Evolutionary conservation across 129 eudicot genomes (phyloP), one percentile per base, ranked within the genome.

Genomic region (Logfia minima): DNA sequence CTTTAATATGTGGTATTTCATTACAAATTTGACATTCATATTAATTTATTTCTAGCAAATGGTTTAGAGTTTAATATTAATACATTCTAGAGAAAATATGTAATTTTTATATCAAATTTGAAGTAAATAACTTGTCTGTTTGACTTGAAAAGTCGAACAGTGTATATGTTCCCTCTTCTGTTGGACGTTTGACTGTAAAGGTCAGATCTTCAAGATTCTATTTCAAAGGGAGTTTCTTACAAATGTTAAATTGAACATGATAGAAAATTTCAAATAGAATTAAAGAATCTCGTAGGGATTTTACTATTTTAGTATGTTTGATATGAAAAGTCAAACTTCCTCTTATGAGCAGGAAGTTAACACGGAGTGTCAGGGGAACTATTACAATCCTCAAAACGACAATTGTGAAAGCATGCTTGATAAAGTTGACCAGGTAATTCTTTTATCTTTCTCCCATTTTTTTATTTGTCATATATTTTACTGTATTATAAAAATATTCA

Each of bases 351-450:
- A 94, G 99, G 89, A 87, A 74, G 89, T 81, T 70, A 75, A 35
- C 70, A 74, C 52, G 19, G 85, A 77, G 65, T 95, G 99, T 76
- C 26, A 85, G 23, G 99, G 99, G 65, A 91, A 89, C 75, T 95
- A 79, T 58, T 95, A 89, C 78, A 75, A 31, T 63, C 88, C 94
- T 23, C 62, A 75, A 31, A 78, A 76, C 56, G 77, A 75, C 2
- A 77, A 82, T 23, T 95, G 99, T 77, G 85, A 78, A 77, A 84
- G 64, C 87, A 75, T 65, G 78, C 92, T 95, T 77, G n/a, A 34
- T 6, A 86, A 87, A 91, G 92, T 95, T 59, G 89, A 95, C 72
- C 18, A 68, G 14, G 99, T 89, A 80, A 19, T 70, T 48, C 16
- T 16, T 69, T 43, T 75, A 52, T 43, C 6, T 28, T 34, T 9